Conservation (phyloP, 352 stramenopile species). For the Pythium aquatile region DNA sequence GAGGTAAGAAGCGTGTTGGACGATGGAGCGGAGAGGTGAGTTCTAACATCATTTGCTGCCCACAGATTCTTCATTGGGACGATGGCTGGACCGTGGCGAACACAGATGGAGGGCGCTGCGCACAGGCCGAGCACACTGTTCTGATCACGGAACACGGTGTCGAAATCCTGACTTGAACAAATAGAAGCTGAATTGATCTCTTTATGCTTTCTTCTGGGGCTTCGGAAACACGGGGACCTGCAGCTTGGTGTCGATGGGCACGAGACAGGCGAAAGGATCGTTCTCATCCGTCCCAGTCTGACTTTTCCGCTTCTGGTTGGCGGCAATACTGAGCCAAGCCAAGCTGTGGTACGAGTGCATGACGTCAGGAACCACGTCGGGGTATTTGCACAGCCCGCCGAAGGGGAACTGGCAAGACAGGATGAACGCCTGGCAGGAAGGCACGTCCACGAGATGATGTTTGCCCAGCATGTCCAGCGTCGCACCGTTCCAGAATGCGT, state of each 20-base stretch:
- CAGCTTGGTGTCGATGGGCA: conserved; percentile 67
- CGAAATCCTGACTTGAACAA: conserved; percentile 91
- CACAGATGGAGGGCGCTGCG: conserved; percentile 89
- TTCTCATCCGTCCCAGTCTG: conserved; percentile 6
- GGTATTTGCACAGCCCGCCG: conserved; percentile 87
- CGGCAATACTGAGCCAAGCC: conserved; percentile 86
- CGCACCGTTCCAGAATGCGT: conserved; percentile 92
- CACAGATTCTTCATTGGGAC: conserved; percentile 88
- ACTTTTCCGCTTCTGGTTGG: conserved; percentile 25
- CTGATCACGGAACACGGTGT: conserved; percentile 94
- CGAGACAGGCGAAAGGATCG: conserved; percentile 34
- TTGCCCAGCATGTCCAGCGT: conserved; percentile 79
- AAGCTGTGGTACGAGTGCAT: conserved; percentile 92
- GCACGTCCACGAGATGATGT: conserved; percentile 74
- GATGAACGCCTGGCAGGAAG: conserved; percentile 72
- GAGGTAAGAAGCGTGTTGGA: conserved; percentile 47
- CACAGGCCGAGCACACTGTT: conserved; percentile 98
- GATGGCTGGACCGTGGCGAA: conserved; percentile 98
- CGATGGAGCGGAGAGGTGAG: background rate
- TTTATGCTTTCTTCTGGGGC: conserved; percentile 12
- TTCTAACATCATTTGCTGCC: background rate
- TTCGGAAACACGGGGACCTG: conserved; percentile 73
- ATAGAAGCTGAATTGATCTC: conserved; percentile 2
- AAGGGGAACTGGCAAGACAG: conserved; percentile 80
- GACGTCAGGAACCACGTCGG: conserved; percentile 77